phyloP scores from a whole-genome alignment of 441 rosid species.

The Pelargonium citronellum region DNA sequence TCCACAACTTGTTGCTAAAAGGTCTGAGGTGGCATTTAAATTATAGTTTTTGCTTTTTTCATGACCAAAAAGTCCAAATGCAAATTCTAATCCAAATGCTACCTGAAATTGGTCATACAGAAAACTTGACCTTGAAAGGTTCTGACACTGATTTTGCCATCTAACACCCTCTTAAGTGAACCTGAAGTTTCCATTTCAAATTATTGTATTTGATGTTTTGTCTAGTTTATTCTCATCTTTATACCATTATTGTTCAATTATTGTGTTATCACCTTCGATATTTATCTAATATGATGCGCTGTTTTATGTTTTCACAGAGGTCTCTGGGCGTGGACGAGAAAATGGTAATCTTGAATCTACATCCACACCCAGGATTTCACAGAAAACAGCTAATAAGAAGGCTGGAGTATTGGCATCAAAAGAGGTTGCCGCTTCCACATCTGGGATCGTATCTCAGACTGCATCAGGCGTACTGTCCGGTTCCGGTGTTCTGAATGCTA shows the following conservation, averaged over 20 bases:
- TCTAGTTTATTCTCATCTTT: not conserved
- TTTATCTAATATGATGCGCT: not conserved
- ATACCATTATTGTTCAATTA: not conserved
- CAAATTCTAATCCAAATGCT: no score
- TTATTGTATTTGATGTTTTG: not conserved
- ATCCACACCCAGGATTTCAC: constrained; percentile 59
- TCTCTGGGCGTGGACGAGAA: constrained; percentile 71
- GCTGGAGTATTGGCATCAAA: constrained; percentile 37
- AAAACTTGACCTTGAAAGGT: not conserved
- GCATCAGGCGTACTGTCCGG: constrained; percentile 92
- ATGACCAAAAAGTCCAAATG: no score
- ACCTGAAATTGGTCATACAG: not conserved
- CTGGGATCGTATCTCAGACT: constrained; percentile 84
- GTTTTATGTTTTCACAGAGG: constrained; percentile 50
- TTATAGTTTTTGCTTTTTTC: no score
- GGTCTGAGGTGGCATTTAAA: not conserved
- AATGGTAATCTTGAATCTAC: constrained; percentile 58
- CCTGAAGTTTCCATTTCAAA: not conserved
- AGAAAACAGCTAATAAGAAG: constrained; percentile 54
- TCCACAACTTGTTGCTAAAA: not conserved
- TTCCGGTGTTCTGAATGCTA: constrained; percentile 89
- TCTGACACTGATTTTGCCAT: not conserved
- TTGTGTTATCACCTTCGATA: not conserved
- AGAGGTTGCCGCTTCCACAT: constrained; percentile 64
- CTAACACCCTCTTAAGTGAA: not conserved